These are phyloP conservation scores for Plectosphaerella sp. DNA, from an alignment of 2,329 filamentous ascomycete species.

Conservation along the genomic window DNA sequence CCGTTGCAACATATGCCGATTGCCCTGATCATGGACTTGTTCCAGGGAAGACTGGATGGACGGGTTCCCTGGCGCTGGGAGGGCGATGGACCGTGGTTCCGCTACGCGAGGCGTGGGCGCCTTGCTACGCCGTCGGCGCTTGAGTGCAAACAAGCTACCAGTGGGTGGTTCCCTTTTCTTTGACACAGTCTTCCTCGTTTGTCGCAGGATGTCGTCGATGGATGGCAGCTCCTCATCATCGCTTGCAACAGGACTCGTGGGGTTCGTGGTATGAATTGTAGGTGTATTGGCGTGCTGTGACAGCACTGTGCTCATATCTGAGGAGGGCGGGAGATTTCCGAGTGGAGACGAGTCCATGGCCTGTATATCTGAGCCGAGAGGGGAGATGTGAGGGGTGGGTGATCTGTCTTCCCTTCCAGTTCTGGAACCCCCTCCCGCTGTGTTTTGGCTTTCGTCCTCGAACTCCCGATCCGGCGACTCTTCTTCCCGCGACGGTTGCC, in stretches of 20 bases:
- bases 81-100: background rate
- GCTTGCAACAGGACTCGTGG: constrained; percentile 22
- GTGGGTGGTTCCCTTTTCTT: background rate
- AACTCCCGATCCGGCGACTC: constrained; percentile 47
- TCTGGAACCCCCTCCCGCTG: constrained; percentile 16
- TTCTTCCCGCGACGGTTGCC: constrained; percentile 25
- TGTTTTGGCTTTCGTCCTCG: constrained; percentile 45
- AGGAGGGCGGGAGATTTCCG: background rate
- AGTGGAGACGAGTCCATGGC: too few relatives aligned
- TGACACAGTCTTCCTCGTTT: background rate
- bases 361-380: too few relatives aligned
- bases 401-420: constrained; percentile 26
- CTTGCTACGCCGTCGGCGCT: too few relatives aligned
- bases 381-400: too few relatives aligned
- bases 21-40: too few relatives aligned
- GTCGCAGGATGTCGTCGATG: constrained; percentile 21
- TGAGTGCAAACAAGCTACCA: background rate
- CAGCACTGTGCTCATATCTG: constrained; percentile 7
- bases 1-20: background rate
- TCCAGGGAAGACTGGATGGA: too few relatives aligned
- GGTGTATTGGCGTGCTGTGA: constrained; percentile 14
- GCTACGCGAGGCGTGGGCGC: background rate
- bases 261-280: constrained; percentile 31
- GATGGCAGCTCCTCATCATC: constrained; percentile 31
- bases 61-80: too few relatives aligned